Evolutionary conservation across 768 basidiomycete species (phyloP).

Genomic region (Tricholomella constricta): DNA sequence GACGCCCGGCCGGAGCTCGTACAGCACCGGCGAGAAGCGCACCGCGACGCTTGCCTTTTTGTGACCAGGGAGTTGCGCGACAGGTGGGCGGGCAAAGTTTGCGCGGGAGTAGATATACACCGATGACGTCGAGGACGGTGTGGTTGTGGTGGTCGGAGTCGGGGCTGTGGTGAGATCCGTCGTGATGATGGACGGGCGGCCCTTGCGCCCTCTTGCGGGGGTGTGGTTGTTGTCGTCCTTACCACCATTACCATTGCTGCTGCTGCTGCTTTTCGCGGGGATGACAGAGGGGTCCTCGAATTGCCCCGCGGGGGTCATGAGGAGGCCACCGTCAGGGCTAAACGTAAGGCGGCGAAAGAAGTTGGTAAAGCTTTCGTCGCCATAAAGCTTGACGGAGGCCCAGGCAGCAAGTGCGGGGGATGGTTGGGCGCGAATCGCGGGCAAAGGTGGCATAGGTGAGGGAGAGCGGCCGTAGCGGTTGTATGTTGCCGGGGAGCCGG

Average conservation of each 20-base stretch:
- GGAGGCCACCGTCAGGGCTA: constrained; percentile 90
- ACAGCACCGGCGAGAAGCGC: constrained; percentile 89
- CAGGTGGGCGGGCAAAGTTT: constrained; percentile 89
- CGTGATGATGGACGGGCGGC: constrained; percentile 44
- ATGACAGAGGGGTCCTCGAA: constrained; percentile 88
- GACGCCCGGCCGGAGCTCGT: constrained; percentile 78
- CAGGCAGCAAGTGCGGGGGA: constrained; percentile 54
- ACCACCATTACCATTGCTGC: neutral
- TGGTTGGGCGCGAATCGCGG: constrained; percentile 76
- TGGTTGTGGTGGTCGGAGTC: constrained; percentile 41
- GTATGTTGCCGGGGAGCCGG: constrained; percentile 68
- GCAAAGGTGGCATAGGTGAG: constrained; percentile 89
- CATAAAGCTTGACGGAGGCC: constrained; percentile 82
- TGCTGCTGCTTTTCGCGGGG: constrained; percentile 22
- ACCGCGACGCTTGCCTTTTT: constrained; percentile 96
- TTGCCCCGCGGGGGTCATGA: constrained; percentile 95
- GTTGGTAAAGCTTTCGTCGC: constrained; percentile 92
- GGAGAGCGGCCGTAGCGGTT: constrained; percentile 77
- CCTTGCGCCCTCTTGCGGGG: constrained; percentile 60
- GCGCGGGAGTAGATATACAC: constrained; percentile 97
- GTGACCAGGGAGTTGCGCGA: constrained; percentile 95
- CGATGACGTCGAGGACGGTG: constrained; percentile 42
- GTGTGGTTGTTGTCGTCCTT: constrained; percentile 41
- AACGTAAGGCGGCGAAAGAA: constrained; percentile 95
- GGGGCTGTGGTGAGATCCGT: constrained; percentile 35